Base-by-base conservation (phyloP, 2,329 filamentous ascomycete genomes). In the Verticillium longisporum region DNA sequence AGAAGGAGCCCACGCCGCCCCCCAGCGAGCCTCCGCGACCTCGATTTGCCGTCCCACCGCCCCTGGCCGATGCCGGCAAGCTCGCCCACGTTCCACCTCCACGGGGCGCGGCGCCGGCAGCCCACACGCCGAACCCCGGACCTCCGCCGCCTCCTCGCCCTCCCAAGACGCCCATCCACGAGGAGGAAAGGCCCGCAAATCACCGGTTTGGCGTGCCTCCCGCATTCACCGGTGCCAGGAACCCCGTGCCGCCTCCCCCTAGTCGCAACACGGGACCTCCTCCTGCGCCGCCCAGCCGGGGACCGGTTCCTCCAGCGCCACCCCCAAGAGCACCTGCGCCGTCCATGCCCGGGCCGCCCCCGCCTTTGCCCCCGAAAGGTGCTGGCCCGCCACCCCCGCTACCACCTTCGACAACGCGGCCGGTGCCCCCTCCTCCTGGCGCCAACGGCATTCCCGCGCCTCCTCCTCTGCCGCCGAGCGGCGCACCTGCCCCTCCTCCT, bases 31-130 rank as follows among this genome's bases (percentile, higher is more conserved):
- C 74, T 15, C 83, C 87, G 26, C 83, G 88, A 58, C 85, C 86
- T 9, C 55, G 62, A 54, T 65, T 64, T 18, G 62, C 61, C 18
- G 64, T 65, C 9, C 95, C 95, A 55, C 95, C 95, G 37, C 91
- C 94, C 2, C 77, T 98, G 62, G 86, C 91, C 60, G 93, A 97
- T 73, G 95, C 95, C 61, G 95, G 95, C 41, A 96, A 91, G 74
- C 95, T 86, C 71, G 92, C 89, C 3, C 81, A 88, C 75, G 78
- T 70, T 74, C 80, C 69, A 72, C 77, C 63, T 71, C 75, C 38
- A 71, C 78, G 66, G 70, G n/a, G n/a, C n/a, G 75, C 72, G 14
- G 70, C 67, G 60, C 81, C 79, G 10, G 79, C 79, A 57, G 60
- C 26, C 4, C 41, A 59, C 41, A 54, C 57, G 57, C 64, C 60